Conservation (phyloP, 148 eudicot species). For the Arbutus unedo region DNA sequence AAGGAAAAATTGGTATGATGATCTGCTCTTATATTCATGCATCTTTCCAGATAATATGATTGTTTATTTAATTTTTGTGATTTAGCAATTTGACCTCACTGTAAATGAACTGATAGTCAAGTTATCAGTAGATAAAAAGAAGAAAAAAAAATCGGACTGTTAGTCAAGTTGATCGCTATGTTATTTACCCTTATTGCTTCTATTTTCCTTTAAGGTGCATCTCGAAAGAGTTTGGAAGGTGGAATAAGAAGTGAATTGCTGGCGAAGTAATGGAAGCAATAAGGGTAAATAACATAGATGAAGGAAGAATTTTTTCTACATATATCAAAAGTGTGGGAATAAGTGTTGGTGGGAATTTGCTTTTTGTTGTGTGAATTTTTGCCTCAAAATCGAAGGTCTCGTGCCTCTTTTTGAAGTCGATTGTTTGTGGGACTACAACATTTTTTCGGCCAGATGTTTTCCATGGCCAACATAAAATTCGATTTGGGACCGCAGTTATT, state of each 20-base stretch:
- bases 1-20: slow-evolving; percentile 5
- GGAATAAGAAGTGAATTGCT: slow-evolving; percentile 44
- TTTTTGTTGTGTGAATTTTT: slow-evolving; percentile 25
- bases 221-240: background rate
- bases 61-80: background rate
- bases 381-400: slow-evolving; percentile 21
- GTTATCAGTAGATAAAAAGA: background rate
- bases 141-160: background rate
- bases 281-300: slow-evolving; percentile 21
- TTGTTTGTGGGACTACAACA: background rate
- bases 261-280: slow-evolving; percentile 27
- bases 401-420: slow-evolving; percentile 22
- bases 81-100: background rate
- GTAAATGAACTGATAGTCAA: background rate
- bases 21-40: background rate
- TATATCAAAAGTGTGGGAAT: slow-evolving; percentile 43
- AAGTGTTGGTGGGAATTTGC: slow-evolving; percentile 41
- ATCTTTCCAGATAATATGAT: background rate
- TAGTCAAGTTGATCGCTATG: background rate
- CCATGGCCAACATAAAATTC: background rate
- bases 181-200: background rate
- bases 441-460: background rate
- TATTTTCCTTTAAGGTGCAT: slow-evolving; percentile 9
- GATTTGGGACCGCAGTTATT: background rate
- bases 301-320: slow-evolving; percentile 41